Conservation (phyloP, 345 rosid species). For the Populus simonii region DNA sequence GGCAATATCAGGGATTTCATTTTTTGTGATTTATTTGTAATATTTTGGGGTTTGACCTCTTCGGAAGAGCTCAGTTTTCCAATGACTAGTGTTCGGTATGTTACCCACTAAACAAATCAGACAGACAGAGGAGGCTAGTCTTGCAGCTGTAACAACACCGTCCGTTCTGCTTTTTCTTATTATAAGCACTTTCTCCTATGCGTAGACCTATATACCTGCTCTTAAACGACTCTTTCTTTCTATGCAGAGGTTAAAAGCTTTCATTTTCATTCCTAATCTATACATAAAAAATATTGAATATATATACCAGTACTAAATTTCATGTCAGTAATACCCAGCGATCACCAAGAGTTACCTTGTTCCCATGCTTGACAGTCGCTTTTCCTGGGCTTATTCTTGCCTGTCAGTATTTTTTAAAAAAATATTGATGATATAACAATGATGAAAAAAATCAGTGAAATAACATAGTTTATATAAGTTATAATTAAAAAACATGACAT, state of each 20-base stretch:
- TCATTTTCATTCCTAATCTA: neutral
- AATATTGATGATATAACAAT: too few relatives aligned
- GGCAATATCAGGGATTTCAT: neutral
- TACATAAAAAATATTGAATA: neutral
- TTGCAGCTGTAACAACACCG: neutral
- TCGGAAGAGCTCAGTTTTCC: constrained; percentile 19
- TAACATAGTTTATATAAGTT: too few relatives aligned
- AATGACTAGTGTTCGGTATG: constrained; percentile 6
- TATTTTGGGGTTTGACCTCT: constrained; percentile 34
- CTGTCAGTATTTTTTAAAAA: too few relatives aligned
- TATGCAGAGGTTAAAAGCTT: neutral
- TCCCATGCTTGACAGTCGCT: neutral
- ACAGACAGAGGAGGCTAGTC: neutral
- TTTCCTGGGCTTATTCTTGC: too few relatives aligned
- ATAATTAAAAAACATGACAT: too few relatives aligned
- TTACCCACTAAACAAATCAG: neutral
- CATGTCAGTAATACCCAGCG: neutral
- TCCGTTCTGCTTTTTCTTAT: neutral
- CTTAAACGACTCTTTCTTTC: neutral
- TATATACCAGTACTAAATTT: too few relatives aligned
- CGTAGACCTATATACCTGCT: neutral
- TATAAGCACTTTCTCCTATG: neutral
- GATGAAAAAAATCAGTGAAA: too few relatives aligned
- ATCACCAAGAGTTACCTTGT: neutral
- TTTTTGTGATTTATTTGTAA: neutral